Base-by-base conservation (phyloP, 306 rosid species). In the Begonia masoniana region DNA sequence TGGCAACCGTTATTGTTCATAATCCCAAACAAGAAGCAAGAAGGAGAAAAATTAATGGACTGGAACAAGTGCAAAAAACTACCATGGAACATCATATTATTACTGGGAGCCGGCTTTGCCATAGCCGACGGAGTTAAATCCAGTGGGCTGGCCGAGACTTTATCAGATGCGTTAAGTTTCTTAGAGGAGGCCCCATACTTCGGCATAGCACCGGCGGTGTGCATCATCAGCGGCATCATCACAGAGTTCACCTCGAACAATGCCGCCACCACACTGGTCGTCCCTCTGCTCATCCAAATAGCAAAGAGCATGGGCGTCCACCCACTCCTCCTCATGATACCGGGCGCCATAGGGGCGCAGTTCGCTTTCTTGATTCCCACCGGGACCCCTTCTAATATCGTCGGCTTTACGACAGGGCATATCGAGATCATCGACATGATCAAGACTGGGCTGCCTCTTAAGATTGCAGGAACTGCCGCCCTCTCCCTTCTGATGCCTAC, bases 31-130 rank as follows among this genome's bases (percentile, higher is more conserved):
- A 80, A 64, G 71, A 78, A 82, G 71, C 71, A 67, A 59, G 46
- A 50, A 10, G 97, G 94, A 3, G 94, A 89, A 71, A 89, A 72
- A 66, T 76, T 89, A 52, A 85, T 89, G 97, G 80, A 72, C 58
- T 89, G 95, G 97, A 78, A 82, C 69, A 91, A 85, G 43, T 89
- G 97, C 79, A 82, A 80, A 69, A 85, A 71, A 66, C 72, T 89
- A 14, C 97, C 95, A 0, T 89, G 97, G 95, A 81, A 65, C 69
- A 81, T 89, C 4, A 72, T 89, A 54, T 62, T 89, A 43, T 77
- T 89, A 12, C 71, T 85, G 5, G 97, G 97, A 19, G 95, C 95
- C 5, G 95, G 95, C 1, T 89, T 89, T 45, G 97, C 97, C 62
- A 57, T 85, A 52, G 97, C 97, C 0, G 97, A 89, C 14, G 97